Conservation (phyloP, 2,329 filamentous ascomycete species). For the Ceratocystis ficicola region DNA sequence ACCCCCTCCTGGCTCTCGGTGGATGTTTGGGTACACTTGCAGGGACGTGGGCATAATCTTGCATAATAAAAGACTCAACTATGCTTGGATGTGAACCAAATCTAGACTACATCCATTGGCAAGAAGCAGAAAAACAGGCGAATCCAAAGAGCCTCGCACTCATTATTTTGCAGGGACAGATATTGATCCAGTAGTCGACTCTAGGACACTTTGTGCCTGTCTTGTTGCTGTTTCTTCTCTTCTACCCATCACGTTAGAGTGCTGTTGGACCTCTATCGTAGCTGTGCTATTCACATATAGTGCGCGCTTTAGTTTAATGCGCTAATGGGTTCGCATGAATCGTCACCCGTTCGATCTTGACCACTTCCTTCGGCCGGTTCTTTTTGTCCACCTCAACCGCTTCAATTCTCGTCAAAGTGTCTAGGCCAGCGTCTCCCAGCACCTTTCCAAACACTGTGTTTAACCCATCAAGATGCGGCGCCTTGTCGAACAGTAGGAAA, state of each 20-base stretch:
- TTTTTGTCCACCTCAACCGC: conserved; percentile 64
- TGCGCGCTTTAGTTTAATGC: conserved; percentile 31
- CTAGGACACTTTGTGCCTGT: background rate
- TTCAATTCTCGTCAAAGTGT: conserved; percentile 60
- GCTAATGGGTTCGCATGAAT: conserved; percentile 73
- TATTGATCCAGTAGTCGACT: background rate
- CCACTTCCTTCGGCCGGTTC: conserved; percentile 54
- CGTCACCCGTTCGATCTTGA: conserved; percentile 56
- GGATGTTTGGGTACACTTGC: background rate
- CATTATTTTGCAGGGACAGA: too few species aligned
- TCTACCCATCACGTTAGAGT: background rate
- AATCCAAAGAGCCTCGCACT: too few species aligned
- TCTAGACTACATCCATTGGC: background rate
- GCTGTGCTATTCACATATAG: background rate
- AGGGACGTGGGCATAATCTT: background rate
- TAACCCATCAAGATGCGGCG: conserved; percentile 68
- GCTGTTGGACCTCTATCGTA: conserved; percentile 16
- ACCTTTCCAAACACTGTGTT: conserved; percentile 76
- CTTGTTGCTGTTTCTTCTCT: background rate
- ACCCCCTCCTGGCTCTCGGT: background rate
- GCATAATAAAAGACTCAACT: background rate
- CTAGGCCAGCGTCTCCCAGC: conserved; percentile 50
- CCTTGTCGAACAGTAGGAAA: conserved; percentile 66
- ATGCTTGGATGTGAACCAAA: background rate
- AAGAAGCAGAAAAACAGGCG: background rate